phyloP scores from a whole-genome alignment of 2,329 filamentous ascomycete species.

The Grosmannia clavigera region DNA sequence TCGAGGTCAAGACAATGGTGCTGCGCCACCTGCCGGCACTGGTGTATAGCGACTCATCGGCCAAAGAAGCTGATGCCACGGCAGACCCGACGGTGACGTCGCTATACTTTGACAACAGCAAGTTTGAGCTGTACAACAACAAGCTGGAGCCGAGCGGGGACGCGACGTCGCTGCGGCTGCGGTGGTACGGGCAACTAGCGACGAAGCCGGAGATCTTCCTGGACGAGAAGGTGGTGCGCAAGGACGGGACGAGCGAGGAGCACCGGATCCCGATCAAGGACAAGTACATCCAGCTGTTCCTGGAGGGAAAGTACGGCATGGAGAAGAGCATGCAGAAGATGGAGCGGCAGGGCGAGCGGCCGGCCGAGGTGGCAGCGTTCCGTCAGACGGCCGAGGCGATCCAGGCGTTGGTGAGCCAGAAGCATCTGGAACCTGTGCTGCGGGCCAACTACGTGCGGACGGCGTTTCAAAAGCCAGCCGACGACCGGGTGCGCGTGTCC shows the following conservation, averaged over 20 bases:
- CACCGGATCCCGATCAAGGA: slow-evolving; percentile 77
- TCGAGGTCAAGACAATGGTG: slow-evolving; percentile 95
- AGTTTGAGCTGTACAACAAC: slow-evolving; percentile 73
- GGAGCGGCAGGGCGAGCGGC: slow-evolving; percentile 58
- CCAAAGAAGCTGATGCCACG: slow-evolving; percentile 67
- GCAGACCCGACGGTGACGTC: slow-evolving; percentile 89
- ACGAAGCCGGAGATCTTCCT: slow-evolving; percentile 69
- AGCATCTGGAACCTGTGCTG: slow-evolving; percentile 70
- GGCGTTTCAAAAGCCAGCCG: slow-evolving; percentile 90
- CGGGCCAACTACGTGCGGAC: slow-evolving; percentile 89
- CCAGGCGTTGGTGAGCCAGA: slow-evolving; percentile 65
- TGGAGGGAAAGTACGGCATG: slow-evolving; percentile 79
- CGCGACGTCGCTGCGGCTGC: slow-evolving; percentile 70
- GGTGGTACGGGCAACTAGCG: slow-evolving; percentile 82
- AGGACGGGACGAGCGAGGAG: slow-evolving; percentile 67
- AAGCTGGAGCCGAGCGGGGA: slow-evolving; percentile 69
- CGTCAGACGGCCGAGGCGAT: slow-evolving; percentile 63
- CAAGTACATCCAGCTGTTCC: slow-evolving; percentile 81
- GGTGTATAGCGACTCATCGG: slow-evolving; percentile 79
- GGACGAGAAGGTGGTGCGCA: slow-evolving; percentile 78
- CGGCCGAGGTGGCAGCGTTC: slow-evolving; percentile 54
- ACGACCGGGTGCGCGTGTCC: slow-evolving; percentile 80
- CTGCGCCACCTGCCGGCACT: slow-evolving; percentile 81
- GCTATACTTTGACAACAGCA: slow-evolving; percentile 84
- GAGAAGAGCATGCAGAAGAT: slow-evolving; percentile 85